These are phyloP conservation scores for Canariomyces notabilis DNA, from an alignment of 2,329 filamentous ascomycete species.

Conservation along the genomic window DNA sequence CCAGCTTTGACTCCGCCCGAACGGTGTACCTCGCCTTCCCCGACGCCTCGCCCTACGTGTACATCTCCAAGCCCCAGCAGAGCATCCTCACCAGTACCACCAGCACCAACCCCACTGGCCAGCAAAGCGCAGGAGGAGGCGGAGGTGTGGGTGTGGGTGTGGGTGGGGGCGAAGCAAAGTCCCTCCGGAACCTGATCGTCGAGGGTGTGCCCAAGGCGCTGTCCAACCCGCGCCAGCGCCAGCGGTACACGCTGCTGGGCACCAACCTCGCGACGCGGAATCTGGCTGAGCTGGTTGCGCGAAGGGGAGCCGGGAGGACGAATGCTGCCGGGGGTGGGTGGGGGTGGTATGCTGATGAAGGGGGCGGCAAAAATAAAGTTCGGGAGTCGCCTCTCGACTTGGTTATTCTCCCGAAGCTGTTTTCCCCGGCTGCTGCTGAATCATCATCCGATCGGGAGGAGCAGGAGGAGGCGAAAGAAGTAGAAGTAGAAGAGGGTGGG, in stretches of 20 bases:
- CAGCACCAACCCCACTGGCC: constrained; percentile 26
- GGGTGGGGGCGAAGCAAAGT: constrained; percentile 50
- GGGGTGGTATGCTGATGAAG: constrained; percentile 68
- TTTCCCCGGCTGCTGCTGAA: too few species aligned
- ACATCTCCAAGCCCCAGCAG: constrained; percentile 50
- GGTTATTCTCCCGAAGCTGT: too few species aligned
- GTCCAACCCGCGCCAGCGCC: constrained; percentile 64
- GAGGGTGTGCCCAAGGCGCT: constrained; percentile 79
- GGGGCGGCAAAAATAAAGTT: constrained; percentile 25
- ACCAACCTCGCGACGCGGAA: constrained; percentile 68
- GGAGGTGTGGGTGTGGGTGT: background rate
- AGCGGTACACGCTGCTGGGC: constrained; percentile 63
- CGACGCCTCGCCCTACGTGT: constrained; percentile 71
- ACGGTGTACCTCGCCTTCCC: constrained; percentile 80
- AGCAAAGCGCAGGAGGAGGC: background rate
- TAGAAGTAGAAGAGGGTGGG: too few species aligned
- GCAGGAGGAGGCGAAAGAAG: background rate
- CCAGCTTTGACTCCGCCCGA: constrained; percentile 59
- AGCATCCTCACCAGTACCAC: constrained; percentile 28
- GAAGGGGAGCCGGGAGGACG: constrained; percentile 63
- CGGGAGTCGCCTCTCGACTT: constrained; percentile 36
- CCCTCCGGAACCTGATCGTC: constrained; percentile 64
- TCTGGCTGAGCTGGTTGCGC: constrained; percentile 62
- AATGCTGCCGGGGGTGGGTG: constrained; percentile 74
- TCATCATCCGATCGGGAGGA: background rate